Base-by-base conservation (phyloP, 2,329 filamentous ascomycete genomes). In the Metarhizium album region DNA sequence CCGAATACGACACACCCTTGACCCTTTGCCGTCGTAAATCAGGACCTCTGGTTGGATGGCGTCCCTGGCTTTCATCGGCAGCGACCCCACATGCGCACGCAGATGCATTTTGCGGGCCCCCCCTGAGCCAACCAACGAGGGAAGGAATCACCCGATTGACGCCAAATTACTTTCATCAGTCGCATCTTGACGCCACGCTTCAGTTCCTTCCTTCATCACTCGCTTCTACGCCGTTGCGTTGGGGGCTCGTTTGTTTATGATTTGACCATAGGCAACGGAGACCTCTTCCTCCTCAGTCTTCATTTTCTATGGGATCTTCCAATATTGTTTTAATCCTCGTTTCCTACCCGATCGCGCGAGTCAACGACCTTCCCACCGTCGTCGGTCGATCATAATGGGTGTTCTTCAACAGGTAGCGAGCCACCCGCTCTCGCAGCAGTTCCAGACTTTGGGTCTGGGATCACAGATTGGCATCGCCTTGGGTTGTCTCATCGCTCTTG, bases 351-450 rank as follows among this genome's bases (percentile, higher is more conserved):
- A 29, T 29, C n/a, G 18, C 16, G 18, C 38, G 38, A 43, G 40
- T 13, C 40, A 24, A 43, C 20, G 5, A 23, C 13, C 5, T 8
- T 20, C 22, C 20, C 20, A 23, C 40, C 11, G n/a, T n/a, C 11
- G 14, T 23, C 18, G 13, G 3, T 23, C 40, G 6, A 49, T 54
- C 56, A 60, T 54, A 58, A 83, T 83, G 79, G 79, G 80, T 62
- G 51, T 81, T 58, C 57, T 82, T 55, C 73, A 80, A 58, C 71
- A 78, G 35, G 59, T 74, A 52, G 67, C 68, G 63, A 70, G 71
- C 60, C 67, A 66, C 57, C 77, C 73, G 59, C 64, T 75, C 67
- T 68, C 69, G 64, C 70, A 75, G 58, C 69, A 73, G 58, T 75
- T 76, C 64, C 67, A 69, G 47, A 61, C 71, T 57, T 71, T 80